Evolutionary conservation across 108 stramenopile species (phyloP), one percentile per base, ranked within the genome.

Genomic region (Schizochytrium sp.): DNA sequence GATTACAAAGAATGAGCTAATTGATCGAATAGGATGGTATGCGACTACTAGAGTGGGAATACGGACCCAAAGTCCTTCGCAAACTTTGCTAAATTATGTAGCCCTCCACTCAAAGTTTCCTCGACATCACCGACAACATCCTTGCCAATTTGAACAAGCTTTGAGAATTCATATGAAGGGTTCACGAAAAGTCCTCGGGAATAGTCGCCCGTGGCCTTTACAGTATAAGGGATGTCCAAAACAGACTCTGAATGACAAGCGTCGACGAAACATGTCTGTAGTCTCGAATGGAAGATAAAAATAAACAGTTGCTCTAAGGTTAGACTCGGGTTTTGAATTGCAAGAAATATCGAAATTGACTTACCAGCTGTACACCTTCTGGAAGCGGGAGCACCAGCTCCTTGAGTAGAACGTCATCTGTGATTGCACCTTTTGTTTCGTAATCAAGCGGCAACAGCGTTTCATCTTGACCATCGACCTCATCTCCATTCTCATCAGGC

Each of bases 191-290:
- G 76, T 53, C 5, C 76, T 47, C 76, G 5, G 59, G 17, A 19
- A 17, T 19, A 19, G 59, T 60, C 19, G 53, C 47, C 50, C 3
- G 13, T 53, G 28, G 15, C 47, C 15, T 55, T 55, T 10, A 83
- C 47, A 55, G 76, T 83, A 50, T 83, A 83, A 47, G 76, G 76
- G 28, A 83, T 10, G n/a, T 83, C 76, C 15, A 83, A 50, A 8
- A 83, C 55, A 12, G 76, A 55, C 53, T 55, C 76, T 5, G 76
- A 83, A 2, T 83, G 76, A 40, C 76, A 83, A 8, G 50, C 47
- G 53, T 83, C 76, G 28, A 83, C 2, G 28, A 83, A 55, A 53
- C 76, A 83, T 13, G 47, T 83, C 64, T 69, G 28, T 44, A 44
- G 28, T 28, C 28, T 28, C 28, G 28, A 28, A 28, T 28, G 28